Evolutionary conservation across 257 asterid species (phyloP).

Genomic region (Fraxinus americana): DNA sequence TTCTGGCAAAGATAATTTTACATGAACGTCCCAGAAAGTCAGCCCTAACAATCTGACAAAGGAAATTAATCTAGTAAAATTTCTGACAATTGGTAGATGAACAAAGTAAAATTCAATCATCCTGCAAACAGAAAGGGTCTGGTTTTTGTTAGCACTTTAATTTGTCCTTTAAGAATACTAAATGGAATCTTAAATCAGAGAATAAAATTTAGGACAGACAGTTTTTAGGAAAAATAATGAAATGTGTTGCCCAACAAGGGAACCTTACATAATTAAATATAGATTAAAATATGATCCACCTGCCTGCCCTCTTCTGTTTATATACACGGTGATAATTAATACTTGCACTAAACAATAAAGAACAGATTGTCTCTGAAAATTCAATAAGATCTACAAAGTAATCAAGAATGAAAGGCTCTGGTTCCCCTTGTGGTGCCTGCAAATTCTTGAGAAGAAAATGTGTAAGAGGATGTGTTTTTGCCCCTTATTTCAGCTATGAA

Average conservation of each 20-base stretch:
- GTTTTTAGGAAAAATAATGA: background rate
- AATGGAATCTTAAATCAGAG: background rate
- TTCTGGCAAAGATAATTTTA: background rate
- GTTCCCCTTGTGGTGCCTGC: slow-evolving; percentile 79
- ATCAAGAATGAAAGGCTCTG: slow-evolving; percentile 60
- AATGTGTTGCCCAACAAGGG: slow-evolving; percentile 45
- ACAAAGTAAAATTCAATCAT: slow-evolving; percentile 31
- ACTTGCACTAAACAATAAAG: slow-evolving; percentile 21
- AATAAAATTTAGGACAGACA: background rate
- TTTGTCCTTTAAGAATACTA: background rate
- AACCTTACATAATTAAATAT: slow-evolving; percentile 55
- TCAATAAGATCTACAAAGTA: slow-evolving; percentile 3
- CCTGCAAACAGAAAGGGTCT: slow-evolving; percentile 43
- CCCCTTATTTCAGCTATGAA: slow-evolving; percentile 53
- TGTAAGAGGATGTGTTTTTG: slow-evolving; percentile 49
- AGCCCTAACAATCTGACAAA: background rate
- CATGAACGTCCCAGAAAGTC: background rate
- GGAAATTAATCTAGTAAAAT: background rate
- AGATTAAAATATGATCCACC: slow-evolving; percentile 45
- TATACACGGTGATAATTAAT: slow-evolving; percentile 36
- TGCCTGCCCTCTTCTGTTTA: slow-evolving; percentile 44
- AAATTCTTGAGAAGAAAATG: slow-evolving; percentile 58
- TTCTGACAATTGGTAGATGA: slow-evolving; percentile 28
- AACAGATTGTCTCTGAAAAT: background rate
- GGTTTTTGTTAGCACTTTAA: background rate